These are phyloP conservation scores for Leccinellum rugosiceps DNA, from an alignment of 768 basidiomycete species.

Conservation along the genomic window DNA sequence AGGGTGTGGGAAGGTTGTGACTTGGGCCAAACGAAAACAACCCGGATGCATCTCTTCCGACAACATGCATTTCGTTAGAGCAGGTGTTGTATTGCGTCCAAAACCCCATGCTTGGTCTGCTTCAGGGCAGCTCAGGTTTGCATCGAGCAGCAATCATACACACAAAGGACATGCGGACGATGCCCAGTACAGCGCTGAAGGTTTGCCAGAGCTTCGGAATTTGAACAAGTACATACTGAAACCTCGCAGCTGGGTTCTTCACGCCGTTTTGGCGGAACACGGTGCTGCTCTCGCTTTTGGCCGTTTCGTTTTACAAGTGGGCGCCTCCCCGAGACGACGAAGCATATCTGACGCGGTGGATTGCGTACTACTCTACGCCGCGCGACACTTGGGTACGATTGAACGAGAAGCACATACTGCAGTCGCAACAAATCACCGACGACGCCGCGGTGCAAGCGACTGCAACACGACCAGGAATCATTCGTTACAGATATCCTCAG, in stretches of 20 bases:
- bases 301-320: conserved; percentile 61
- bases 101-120: conserved; percentile 27
- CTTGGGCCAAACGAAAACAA: background rate
- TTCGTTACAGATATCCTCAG: conserved; percentile 73
- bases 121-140: conserved; percentile 40
- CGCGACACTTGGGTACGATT: conserved; percentile 50
- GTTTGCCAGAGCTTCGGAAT: conserved; percentile 36
- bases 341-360: conserved; percentile 63
- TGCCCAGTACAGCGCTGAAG: conserved; percentile 55
- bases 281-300: conserved; percentile 46
- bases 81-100: conserved; percentile 34
- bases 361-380: conserved; percentile 55
- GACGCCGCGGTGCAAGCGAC: conserved; percentile 40
- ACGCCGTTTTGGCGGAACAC: conserved; percentile 68
- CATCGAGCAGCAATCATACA: conserved; percentile 41
- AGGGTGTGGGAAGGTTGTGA: conserved; percentile 18
- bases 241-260: conserved; percentile 45
- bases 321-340: conserved; percentile 62
- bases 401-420: conserved; percentile 55
- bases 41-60: background rate
- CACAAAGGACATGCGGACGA: conserved; percentile 38
- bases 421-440: conserved; percentile 39
- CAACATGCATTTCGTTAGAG: conserved; percentile 36
- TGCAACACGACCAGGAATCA: conserved; percentile 45
- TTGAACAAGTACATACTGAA: conserved; percentile 4